Evolutionary conservation across 2,329 filamentous ascomycete genomes (phyloP), one percentile per base, ranked within the genome.

Genomic region (Neonectria coccinea): DNA sequence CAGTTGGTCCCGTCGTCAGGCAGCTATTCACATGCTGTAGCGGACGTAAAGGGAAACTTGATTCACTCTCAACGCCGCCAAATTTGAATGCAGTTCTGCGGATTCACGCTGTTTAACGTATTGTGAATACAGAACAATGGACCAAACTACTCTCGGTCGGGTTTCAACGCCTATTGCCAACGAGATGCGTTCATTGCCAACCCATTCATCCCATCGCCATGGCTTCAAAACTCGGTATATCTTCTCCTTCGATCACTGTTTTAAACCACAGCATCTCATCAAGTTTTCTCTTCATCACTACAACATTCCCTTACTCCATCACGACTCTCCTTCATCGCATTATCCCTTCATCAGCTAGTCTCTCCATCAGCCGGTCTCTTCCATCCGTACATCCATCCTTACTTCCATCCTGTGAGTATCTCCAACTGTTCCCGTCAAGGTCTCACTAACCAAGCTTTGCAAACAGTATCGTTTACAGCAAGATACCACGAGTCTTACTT

Each of bases 81-180:
- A 33, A 18, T 29, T 29, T 33, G 25, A 25, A 33, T 12, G n/a
- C 29, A 7, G 8, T n/a, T 51, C 52, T 39, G 57, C 42, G 50
- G n/a, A 25, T 48, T 31, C 31, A 39, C 25, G 18, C 18, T 7
- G n/a, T 27, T 31, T 12, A 29, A 29, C 50, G 22, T 42, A 54
- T 60, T 60, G 50, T 55, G 41, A 14, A 48, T 18, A 59, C 31
- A 20, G 50, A 33, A 39, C 57, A 42, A 51, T 33, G 11, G n/a
- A 6, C 29, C 48, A 11, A 22, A 20, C 14, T 20, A 33, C 8
- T 9, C 1, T 8, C 27, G n/a, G 16, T 31, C 29, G 12, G 7
- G 8, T 20, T 42, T 6, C 48, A 51, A 33, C 29, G 11, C 3
- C n/a, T 33, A 51, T 51, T 48, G 25, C 39, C 20, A 48, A 11